These are phyloP conservation scores for Kodamaea plutei DNA, from an alignment of 1,139 yeast species.

Conservation along the genomic window DNA sequence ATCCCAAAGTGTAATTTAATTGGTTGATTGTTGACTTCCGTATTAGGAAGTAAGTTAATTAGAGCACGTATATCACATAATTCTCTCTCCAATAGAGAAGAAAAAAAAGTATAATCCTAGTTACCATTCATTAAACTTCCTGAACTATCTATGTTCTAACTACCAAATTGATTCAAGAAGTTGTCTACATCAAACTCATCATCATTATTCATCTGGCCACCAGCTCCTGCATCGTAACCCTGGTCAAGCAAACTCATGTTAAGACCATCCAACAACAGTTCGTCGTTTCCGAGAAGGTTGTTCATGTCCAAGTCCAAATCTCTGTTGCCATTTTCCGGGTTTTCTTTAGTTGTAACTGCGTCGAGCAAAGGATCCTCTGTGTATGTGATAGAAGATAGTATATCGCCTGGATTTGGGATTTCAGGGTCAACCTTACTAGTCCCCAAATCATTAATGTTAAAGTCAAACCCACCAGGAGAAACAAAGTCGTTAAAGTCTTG, in stretches of 20 bases:
- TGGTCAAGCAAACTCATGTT: conserved; percentile 42
- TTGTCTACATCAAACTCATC: conserved; percentile 47
- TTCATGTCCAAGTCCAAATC: conserved; percentile 36
- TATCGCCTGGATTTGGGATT: conserved; percentile 38
- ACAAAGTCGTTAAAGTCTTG: conserved; percentile 18
- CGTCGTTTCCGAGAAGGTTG: conserved; percentile 39
- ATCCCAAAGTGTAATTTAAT: conserved; percentile 17
- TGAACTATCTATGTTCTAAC: too few relatives aligned
- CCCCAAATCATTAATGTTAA: conserved; percentile 24
- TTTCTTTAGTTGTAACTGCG: conserved; percentile 7
- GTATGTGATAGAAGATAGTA: conserved; percentile 34
- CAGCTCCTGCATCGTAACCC: conserved; percentile 23
- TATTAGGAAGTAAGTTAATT: conserved; percentile 18
- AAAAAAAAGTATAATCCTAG: too few relatives aligned
- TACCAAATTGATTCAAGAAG: conserved; percentile 44
- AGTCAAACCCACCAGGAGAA: conserved; percentile 27
- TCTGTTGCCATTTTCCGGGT: conserved; percentile 12
- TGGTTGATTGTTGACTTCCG: conserved; percentile 30
- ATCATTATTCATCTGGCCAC: conserved; percentile 23
- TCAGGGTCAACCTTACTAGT: conserved; percentile 14
- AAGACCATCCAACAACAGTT: conserved; percentile 42
- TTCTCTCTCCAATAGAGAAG: too few relatives aligned
- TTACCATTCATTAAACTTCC: too few relatives aligned
- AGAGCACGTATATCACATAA: too few relatives aligned
- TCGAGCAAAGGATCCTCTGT: conserved; percentile 11